Evolutionary conservation across 257 asterid genomes (phyloP), one percentile per base, ranked within the genome.

Genomic region (Dorcoceras hygrometricum): DNA sequence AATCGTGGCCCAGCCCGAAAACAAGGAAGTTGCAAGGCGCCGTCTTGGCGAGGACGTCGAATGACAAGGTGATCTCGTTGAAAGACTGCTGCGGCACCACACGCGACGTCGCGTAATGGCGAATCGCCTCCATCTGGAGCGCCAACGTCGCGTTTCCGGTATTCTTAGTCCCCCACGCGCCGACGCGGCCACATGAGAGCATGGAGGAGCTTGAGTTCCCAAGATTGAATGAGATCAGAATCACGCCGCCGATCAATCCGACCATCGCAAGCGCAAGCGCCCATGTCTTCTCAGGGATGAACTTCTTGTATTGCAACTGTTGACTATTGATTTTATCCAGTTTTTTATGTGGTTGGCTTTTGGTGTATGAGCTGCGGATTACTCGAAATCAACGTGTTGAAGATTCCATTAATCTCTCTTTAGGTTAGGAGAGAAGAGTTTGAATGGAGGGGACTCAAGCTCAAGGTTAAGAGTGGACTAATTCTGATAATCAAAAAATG

Each of bases 1-100:
- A 92, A 50, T 89, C 97, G 25, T 75, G 87, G 7, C 97, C 98
- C 19, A 92, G 81, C 24, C 98, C 97, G 69, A 87, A 92, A 7
- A 92, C 91, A 7, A 92, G 86, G 67, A 92, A 87, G 61, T 88
- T 81, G 75, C 83, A 68, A n/a, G 92, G 84, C 14, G 74, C 65
- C 9, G 57, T 23, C 0, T 79, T 63, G 12, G 69, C 77, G 50
- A 92, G 79, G 0, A 89, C 85, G 56, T 73, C 69, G 63, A 73
- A 73, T 0, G 85, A 62, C 29, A 81, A 70, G 19, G 70, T 63
- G 43, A 87, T 83, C 87, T 87, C 95, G 2, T 14, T 76, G 18
- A 53, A 16, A 1, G 75, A 66, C 65, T 87, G 95, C 75, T 87
- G 95, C 5, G 95, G 91, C 16, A 65, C 79, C 34, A 72, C 73